Percentiles rank a stretch among this genome's conserved stretches.
phyloP scores from a whole-genome alignment of 805 yeast species.

The Sugiyamaella boreocaroliniensis region DNA sequence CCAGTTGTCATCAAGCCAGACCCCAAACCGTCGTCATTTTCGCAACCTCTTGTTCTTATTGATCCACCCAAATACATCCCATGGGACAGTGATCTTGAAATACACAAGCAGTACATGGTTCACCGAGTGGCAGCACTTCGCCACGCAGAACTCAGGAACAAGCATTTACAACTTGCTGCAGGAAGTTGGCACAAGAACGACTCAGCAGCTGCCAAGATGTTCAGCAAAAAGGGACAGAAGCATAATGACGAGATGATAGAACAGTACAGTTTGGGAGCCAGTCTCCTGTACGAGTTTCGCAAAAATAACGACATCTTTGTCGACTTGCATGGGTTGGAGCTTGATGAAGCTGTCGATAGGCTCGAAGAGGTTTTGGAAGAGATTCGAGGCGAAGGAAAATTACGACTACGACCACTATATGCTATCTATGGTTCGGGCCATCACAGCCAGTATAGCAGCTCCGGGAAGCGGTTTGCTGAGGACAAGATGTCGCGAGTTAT shows the following conservation, averaged over 20 bases:
- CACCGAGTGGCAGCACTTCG: conserved; percentile 23
- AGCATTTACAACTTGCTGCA: conserved; percentile 30
- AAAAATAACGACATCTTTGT: conserved; percentile 26
- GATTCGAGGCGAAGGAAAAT: conserved; percentile 19
- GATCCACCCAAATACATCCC: conserved; percentile 17
- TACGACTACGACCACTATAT: conserved; percentile 24
- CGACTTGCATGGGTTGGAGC: conserved; percentile 33
- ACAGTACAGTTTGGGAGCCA: conserved; percentile 23
- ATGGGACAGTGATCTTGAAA: conserved; percentile 25
- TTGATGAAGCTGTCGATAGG: conserved; percentile 29
- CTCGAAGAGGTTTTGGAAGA: conserved; percentile 22
- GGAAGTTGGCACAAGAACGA: conserved; percentile 28
- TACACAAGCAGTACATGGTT: conserved; percentile 23
- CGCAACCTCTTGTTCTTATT: neutral
- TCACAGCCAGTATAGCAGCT: conserved; percentile 4
- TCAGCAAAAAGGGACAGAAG: conserved; percentile 30
- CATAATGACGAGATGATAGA: conserved; percentile 26
- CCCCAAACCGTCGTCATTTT: neutral
- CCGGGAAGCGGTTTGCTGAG: conserved; percentile 21
- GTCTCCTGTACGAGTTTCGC: conserved; percentile 23
- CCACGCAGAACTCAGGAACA: conserved; percentile 29
- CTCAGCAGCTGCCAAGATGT: conserved; percentile 26
- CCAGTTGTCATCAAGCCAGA: neutral
- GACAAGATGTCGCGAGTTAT: conserved; percentile 30
- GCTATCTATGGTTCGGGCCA: conserved; percentile 32